Percentiles rank a stretch among this genome's conserved stretches.
phyloP scores from a whole-genome alignment of 805 yeast species.

The Cyberlindnera veronae region DNA sequence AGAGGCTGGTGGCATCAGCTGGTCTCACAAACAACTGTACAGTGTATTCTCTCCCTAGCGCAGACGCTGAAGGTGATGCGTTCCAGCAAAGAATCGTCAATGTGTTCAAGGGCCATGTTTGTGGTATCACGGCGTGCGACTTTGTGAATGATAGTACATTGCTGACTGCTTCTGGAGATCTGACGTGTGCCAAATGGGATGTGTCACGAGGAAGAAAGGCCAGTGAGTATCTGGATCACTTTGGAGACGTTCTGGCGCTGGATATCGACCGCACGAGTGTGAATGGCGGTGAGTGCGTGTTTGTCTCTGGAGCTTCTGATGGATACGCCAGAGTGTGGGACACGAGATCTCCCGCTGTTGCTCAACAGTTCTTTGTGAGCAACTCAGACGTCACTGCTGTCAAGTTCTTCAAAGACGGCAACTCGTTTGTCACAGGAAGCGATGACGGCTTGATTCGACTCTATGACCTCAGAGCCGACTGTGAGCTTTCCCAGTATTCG shows the following conservation, averaged over 20 bases:
- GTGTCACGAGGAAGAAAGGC: slow-evolving; percentile 52
- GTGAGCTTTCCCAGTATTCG: slow-evolving; percentile 54
- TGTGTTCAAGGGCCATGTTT: slow-evolving; percentile 74
- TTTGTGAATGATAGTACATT: slow-evolving; percentile 57
- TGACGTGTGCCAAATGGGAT: slow-evolving; percentile 81
- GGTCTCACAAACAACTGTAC: slow-evolving; percentile 82
- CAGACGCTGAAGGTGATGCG: slow-evolving; percentile 25
- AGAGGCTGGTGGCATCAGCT: slow-evolving; percentile 67
- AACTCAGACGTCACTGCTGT: slow-evolving; percentile 62
- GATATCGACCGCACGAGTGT: slow-evolving; percentile 28
- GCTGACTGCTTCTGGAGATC: slow-evolving; percentile 78
- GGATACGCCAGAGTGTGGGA: slow-evolving; percentile 70
- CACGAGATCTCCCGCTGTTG: slow-evolving; percentile 35
- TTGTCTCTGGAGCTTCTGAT: slow-evolving; percentile 67
- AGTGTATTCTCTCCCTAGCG: slow-evolving; percentile 45
- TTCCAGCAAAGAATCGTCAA: slow-evolving; percentile 44
- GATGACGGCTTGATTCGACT: slow-evolving; percentile 73
- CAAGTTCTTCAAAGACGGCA: slow-evolving; percentile 64
- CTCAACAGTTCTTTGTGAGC: slow-evolving; percentile 52
- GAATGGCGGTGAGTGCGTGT: slow-evolving; percentile 27
- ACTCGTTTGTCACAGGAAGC: slow-evolving; percentile 68
- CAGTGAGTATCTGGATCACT: slow-evolving; percentile 58
- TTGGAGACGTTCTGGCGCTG: slow-evolving; percentile 66
- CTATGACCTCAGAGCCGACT: slow-evolving; percentile 75
- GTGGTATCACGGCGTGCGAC: slow-evolving; percentile 73